Evolutionary conservation across 352 stramenopile species (phyloP).

Genomic region (Pelagophyceae sp.): DNA sequence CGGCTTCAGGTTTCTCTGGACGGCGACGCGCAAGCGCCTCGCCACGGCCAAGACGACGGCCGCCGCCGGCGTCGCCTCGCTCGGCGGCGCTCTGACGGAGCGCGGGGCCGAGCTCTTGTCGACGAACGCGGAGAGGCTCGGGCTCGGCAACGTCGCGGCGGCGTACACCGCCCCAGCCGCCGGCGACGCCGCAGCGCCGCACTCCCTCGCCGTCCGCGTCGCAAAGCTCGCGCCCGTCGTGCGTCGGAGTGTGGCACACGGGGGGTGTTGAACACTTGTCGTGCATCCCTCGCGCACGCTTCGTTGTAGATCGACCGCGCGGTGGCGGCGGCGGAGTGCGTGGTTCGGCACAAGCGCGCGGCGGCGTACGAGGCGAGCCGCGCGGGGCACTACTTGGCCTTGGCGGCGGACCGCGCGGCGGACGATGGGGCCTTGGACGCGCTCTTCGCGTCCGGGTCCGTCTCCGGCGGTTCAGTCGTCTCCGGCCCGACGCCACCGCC

Average conservation of each 20-base stretch:
- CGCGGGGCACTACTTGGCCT: not conserved
- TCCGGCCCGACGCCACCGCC: too few relatives aligned
- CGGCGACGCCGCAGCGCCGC: not conserved
- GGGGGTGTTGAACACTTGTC: too few relatives aligned
- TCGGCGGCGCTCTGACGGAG: not conserved
- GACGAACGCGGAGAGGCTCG: not conserved
- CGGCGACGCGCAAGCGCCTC: not conserved
- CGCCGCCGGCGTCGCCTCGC: not conserved
- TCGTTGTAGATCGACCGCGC: not conserved
- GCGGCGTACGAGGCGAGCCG: slow-evolving; percentile 8
- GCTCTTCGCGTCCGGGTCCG: not conserved
- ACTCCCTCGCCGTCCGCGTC: not conserved
- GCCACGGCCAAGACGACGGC: too few relatives aligned
- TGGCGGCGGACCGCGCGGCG: not conserved
- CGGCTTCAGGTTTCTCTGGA: not conserved
- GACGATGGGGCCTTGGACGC: not conserved
- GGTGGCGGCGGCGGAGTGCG: not conserved
- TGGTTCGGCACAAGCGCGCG: not conserved
- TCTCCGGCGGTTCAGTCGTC: too few relatives aligned
- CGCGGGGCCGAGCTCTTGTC: not conserved
- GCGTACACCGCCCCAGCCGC: not conserved
- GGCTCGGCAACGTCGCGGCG: not conserved
- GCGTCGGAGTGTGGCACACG: too few relatives aligned
- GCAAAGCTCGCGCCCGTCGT: not conserved
- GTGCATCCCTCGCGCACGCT: not conserved